These are phyloP conservation scores for Auricularia auricula-judae DNA, from an alignment of 768 basidiomycete species.

Conservation along the genomic window DNA sequence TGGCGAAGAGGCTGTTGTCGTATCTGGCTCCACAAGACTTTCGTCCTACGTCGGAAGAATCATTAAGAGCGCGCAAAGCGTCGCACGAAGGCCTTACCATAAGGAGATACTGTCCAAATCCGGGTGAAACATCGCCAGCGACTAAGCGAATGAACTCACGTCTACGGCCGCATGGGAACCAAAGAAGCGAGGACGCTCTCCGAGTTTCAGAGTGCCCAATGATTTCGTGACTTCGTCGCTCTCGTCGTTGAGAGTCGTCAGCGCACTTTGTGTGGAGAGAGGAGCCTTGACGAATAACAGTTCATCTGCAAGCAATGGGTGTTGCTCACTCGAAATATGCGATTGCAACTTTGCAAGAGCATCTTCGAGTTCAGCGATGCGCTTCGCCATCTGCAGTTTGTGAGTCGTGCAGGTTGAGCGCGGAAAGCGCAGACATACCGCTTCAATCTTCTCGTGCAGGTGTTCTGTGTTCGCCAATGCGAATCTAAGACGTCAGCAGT, in stretches of 20 bases:
- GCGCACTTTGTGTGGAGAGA: not conserved
- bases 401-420: too few species aligned
- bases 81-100: not conserved
- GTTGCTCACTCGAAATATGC: constrained; percentile 33
- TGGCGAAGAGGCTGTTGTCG: too few species aligned
- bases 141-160: not conserved
- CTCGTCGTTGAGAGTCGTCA: not conserved
- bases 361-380: constrained; percentile 50
- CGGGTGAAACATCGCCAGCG: not conserved
- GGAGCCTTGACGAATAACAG: constrained; percentile 63
- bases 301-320: constrained; percentile 62
- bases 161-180: not conserved
- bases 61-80: too few species aligned
- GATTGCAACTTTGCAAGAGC: constrained; percentile 49
- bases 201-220: not conserved
- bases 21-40: too few species aligned
- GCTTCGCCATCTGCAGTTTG: not conserved
- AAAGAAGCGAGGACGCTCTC: not conserved
- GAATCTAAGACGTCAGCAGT: not conserved
- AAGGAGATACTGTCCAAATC: not conserved
- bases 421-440: not conserved
- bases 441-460: not conserved
- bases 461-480: not conserved
- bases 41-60: too few species aligned
- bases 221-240: not conserved